A percentile compares a stretch with the other conserved stretches of the same genome.
phyloP scores from a whole-genome alignment of 208 protist species.

The Willaertia magna region DNA sequence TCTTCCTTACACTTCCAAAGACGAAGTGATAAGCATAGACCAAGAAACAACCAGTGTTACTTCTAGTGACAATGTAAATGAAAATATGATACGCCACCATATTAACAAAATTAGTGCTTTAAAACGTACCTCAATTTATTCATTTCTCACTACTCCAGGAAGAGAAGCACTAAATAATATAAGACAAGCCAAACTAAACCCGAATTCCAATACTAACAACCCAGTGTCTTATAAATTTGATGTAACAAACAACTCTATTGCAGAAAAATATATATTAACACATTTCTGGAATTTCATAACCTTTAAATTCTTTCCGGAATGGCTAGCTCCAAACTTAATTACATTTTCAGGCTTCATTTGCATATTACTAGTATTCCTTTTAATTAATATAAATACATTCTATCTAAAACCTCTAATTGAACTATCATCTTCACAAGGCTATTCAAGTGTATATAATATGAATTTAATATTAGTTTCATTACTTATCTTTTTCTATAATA shows the following conservation, averaged over 20 bases:
- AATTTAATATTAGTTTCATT: neutral
- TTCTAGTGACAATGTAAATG: no score
- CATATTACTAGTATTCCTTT: constrained; percentile 30
- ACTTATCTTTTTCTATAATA: constrained; percentile 26
- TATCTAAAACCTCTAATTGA: neutral
- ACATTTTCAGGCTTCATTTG: constrained; percentile 55
- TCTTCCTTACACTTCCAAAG: no score
- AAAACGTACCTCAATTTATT: no score
- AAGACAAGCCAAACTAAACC: no score
- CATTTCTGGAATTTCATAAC: constrained; percentile 8
- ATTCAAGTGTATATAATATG: neutral
- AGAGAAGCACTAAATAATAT: no score
- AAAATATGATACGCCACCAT: no score
- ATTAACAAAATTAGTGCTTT: no score
- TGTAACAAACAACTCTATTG: neutral
- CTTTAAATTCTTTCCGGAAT: constrained; percentile 40
- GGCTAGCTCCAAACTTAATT: constrained; percentile 63
- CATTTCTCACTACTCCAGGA: no score
- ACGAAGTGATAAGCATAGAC: no score
- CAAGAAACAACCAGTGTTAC: no score
- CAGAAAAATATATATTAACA: neutral
- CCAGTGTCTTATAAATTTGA: neutral
- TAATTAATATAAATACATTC: neutral
- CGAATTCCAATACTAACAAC: no score
- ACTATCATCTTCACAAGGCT: no score